Conservation (phyloP, 2,329 filamentous ascomycete genomes). For the Ambrosiella xylebori region DNA sequence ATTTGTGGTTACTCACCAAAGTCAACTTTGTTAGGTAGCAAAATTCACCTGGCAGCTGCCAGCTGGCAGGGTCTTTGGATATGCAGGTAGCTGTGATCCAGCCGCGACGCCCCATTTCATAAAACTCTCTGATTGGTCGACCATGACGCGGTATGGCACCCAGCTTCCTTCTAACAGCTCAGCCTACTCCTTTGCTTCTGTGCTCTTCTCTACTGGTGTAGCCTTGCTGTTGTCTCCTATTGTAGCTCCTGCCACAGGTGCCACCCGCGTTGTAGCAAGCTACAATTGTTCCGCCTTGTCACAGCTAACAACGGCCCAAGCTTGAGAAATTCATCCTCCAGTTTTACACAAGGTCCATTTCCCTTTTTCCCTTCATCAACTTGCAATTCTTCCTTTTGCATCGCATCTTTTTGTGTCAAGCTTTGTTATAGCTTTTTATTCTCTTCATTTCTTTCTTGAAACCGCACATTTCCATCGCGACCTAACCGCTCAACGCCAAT, state of each 20-base stretch:
- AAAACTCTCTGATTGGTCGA: constrained; percentile 1
- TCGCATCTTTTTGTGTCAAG: constrained; percentile 1
- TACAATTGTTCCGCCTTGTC: not conserved
- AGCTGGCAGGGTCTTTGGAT: not conserved
- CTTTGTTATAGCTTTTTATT: constrained; percentile 10
- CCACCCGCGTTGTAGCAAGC: not conserved
- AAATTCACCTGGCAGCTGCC: not conserved
- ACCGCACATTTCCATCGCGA: constrained; percentile 5
- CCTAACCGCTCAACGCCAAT: constrained; percentile 9
- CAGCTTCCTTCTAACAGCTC: not conserved
- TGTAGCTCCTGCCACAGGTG: not conserved
- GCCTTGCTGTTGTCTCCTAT: constrained; percentile 3
- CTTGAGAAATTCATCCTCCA: constrained; percentile 12
- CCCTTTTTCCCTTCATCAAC: not conserved
- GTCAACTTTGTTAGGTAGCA: not conserved
- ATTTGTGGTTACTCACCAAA: not conserved
- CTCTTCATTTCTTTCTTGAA: not conserved
- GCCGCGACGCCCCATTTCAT: not conserved
- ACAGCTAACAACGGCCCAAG: constrained; percentile 4
- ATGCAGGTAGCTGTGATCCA: not conserved
- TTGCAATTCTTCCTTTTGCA: not conserved
- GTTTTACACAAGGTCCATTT: constrained; percentile 6
- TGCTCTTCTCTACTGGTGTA: constrained; percentile 6
- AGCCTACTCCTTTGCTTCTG: not conserved
- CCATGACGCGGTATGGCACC: constrained; percentile 3